A percentile compares a stretch with the other conserved stretches of the same genome.
These are phyloP conservation scores for Colletotrichum trifolii DNA, from an alignment of 2,329 filamentous ascomycete species.

Conservation along the genomic window DNA sequence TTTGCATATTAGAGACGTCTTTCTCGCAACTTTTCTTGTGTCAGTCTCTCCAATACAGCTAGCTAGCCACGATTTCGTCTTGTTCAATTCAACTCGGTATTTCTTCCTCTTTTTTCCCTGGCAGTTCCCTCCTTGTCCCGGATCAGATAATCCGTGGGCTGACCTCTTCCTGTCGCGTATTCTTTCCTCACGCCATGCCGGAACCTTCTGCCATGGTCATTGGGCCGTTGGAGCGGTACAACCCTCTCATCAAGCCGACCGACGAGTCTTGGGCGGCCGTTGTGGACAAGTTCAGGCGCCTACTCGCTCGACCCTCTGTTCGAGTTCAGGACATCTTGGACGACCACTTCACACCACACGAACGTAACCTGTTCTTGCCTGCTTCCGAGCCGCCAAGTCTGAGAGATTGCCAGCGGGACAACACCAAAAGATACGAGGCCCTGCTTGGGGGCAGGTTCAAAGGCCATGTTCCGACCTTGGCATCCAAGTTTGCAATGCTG, in stretches of 20 bases:
- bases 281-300: conserved; percentile 44
- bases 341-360: conserved; percentile 47
- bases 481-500: conserved; percentile 57
- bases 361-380: conserved; percentile 46
- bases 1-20: too few species aligned
- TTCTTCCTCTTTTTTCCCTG: background rate
- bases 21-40: too few species aligned
- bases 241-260: conserved; percentile 41
- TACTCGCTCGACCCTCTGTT: conserved; percentile 40
- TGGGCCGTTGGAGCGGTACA: conserved; percentile 34
- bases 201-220: background rate
- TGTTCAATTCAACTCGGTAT: too few species aligned
- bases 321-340: conserved; percentile 47
- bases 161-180: background rate
- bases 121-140: background rate
- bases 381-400: conserved; percentile 42
- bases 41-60: too few species aligned
- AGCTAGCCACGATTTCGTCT: too few species aligned
- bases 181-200: conserved; percentile 6
- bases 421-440: conserved; percentile 43
- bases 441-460: conserved; percentile 48
- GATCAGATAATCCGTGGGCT: background rate
- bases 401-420: conserved; percentile 46
- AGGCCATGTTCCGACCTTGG: conserved; percentile 42
- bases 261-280: conserved; percentile 40